Evolutionary conservation across 2,329 filamentous ascomycete species (phyloP).

Genomic region (Zelopaecilomyces penicillatus): DNA sequence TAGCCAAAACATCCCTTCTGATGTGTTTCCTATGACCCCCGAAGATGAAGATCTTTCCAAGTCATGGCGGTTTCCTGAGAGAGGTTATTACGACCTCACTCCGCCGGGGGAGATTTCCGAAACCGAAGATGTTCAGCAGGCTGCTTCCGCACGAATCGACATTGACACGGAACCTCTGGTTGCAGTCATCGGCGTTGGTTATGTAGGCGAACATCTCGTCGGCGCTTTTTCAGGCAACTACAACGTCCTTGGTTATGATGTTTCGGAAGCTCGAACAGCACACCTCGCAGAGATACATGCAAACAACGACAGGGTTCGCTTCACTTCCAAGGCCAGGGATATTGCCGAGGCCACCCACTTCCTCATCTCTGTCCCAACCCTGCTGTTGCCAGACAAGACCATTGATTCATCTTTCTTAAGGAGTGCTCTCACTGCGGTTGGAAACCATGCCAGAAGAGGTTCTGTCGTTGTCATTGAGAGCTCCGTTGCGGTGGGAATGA

Average conservation of each 20-base stretch:
- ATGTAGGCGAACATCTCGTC: conserved; percentile 43
- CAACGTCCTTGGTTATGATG: conserved; percentile 39
- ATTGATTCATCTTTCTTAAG: conserved; percentile 40
- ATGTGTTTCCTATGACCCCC: neutral
- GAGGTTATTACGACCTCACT: conserved; percentile 25
- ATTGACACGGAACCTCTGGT: conserved; percentile 24
- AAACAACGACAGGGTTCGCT: conserved; percentile 20
- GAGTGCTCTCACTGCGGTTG: conserved; percentile 34
- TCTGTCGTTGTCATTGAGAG: conserved; percentile 44
- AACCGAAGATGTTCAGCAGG: conserved; percentile 12
- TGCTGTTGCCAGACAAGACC: conserved; percentile 36
- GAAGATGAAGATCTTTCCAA: conserved; percentile 12
- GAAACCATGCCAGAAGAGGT: conserved; percentile 32
- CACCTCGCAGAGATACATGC: conserved; percentile 23
- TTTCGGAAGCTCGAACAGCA: conserved; percentile 31
- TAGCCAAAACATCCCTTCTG: neutral
- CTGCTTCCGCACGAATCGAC: conserved; percentile 5
- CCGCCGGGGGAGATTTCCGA: conserved; percentile 24
- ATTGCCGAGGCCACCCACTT: conserved; percentile 40
- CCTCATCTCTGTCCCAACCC: conserved; percentile 45
- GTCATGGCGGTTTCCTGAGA: conserved; percentile 16
- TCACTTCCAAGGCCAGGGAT: conserved; percentile 30
- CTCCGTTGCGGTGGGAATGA: conserved; percentile 48
- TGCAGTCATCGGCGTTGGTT: conserved; percentile 44
- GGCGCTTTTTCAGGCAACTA: conserved; percentile 32